phyloP scores from a whole-genome alignment of 2,329 filamentous ascomycete genomes.

The Penicillium sp. region DNA sequence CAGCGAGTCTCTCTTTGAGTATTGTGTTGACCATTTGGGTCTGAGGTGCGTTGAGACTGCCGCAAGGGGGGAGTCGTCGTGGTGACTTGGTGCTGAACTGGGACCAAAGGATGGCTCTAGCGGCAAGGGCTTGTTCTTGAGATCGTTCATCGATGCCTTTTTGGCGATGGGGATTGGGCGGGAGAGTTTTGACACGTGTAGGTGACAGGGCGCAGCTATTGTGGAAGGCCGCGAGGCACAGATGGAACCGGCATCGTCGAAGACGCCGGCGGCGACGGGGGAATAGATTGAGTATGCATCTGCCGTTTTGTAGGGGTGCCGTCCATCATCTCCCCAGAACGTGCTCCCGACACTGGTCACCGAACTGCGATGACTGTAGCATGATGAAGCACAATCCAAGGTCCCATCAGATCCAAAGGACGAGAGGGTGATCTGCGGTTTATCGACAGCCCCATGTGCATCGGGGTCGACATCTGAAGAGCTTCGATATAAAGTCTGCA shows the following conservation, averaged over 20 bases:
- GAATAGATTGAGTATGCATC: constrained; percentile 29
- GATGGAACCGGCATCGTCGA: constrained; percentile 31
- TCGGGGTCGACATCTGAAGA: background rate
- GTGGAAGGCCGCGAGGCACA: constrained; percentile 1
- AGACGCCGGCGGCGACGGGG: constrained; percentile 29
- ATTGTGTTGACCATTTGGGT: background rate
- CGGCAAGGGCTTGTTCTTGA: constrained; percentile 43
- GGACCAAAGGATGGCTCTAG: constrained; percentile 34
- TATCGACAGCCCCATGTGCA: background rate
- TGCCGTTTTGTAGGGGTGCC: constrained; percentile 14
- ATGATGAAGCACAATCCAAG: constrained; percentile 34
- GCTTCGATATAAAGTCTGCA: constrained; percentile 16
- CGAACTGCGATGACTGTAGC: constrained; percentile 37
- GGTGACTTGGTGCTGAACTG: constrained; percentile 29
- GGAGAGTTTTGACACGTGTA: background rate
- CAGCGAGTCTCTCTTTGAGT: background rate
- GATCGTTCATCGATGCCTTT: constrained; percentile 26
- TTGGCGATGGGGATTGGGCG: constrained; percentile 10
- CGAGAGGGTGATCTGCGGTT: background rate
- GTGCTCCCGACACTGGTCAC: constrained; percentile 35
- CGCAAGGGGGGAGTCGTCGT: background rate
- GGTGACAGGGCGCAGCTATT: background rate
- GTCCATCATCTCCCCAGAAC: constrained; percentile 10
- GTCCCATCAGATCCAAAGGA: constrained; percentile 26
- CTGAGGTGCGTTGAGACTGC: background rate